These are phyloP conservation scores for Coleophoma eucalyptorum DNA, from an alignment of 2,329 filamentous ascomycete species.

Conservation along the genomic window DNA sequence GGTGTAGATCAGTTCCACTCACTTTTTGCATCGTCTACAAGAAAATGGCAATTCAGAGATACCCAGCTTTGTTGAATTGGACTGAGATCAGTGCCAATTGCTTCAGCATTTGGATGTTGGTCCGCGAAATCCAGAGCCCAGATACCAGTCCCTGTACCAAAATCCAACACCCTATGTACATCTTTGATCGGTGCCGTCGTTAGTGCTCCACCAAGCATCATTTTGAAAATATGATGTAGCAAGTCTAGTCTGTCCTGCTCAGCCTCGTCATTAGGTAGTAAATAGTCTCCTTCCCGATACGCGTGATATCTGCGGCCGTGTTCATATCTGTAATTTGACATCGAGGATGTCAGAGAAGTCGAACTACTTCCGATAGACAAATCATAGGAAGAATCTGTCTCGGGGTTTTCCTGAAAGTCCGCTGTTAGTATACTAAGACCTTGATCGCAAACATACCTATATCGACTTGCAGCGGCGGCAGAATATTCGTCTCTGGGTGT, in stretches of 20 bases:
- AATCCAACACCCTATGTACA: constrained; percentile 18
- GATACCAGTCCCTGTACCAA: constrained; percentile 34
- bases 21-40: constrained; percentile 23
- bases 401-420: too few relatives aligned
- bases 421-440: too few relatives aligned
- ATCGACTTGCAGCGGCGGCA: too few relatives aligned
- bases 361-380: constrained; percentile 1
- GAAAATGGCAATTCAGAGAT: constrained; percentile 18
- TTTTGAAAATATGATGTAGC: constrained; percentile 8
- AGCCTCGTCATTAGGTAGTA: constrained; percentile 6
- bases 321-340: constrained; percentile 38
- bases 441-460: too few relatives aligned
- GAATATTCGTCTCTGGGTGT: too few relatives aligned
- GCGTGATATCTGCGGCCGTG: constrained; percentile 43
- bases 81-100: constrained; percentile 14
- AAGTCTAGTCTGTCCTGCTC: constrained; percentile 14
- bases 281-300: constrained; percentile 31
- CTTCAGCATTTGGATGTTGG: constrained; percentile 10
- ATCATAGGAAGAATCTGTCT: not conserved
- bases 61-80: constrained; percentile 16
- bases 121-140: constrained; percentile 28
- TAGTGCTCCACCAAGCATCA: constrained; percentile 13
- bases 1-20: constrained; percentile 30
- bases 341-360: constrained; percentile 35
- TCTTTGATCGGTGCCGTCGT: constrained; percentile 11